Evolutionary conservation across 1,284 basidiomycete species (phyloP).

Genomic region (Apiotrichum sp.): DNA sequence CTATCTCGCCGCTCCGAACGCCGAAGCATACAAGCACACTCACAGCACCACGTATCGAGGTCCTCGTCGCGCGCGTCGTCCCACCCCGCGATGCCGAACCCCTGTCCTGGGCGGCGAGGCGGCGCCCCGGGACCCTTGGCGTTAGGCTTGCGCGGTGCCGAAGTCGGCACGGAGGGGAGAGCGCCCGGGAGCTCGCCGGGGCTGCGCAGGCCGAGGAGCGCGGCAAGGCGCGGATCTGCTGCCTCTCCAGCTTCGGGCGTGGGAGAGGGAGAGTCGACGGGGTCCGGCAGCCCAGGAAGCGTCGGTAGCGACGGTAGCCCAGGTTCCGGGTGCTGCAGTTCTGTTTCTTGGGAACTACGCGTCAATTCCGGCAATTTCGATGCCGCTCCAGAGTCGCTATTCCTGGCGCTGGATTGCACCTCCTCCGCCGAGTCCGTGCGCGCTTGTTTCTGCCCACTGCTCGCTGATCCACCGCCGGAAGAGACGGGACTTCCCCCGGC

Average conservation of each 20-base stretch:
- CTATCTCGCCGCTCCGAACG: neutral
- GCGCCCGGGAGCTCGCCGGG: slow-evolving; percentile 20
- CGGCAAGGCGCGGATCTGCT: slow-evolving; percentile 19
- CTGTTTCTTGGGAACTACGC: too few relatives aligned
- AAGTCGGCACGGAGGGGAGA: slow-evolving; percentile 16
- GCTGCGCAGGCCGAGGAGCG: slow-evolving; percentile 27
- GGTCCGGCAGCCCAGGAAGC: too few relatives aligned
- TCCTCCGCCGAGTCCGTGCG: too few relatives aligned
- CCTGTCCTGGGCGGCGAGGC: slow-evolving; percentile 19
- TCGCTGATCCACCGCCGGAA: too few relatives aligned
- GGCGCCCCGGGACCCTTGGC: slow-evolving; percentile 3
- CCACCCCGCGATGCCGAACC: slow-evolving; percentile 36
- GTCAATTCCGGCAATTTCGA: too few relatives aligned
- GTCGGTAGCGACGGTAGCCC: too few relatives aligned
- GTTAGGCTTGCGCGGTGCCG: slow-evolving; percentile 2
- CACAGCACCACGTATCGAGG: slow-evolving; percentile 43
- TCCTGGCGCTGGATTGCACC: too few relatives aligned
- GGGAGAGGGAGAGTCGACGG: neutral
- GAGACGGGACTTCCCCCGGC: too few relatives aligned
- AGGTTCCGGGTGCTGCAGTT: too few relatives aligned
- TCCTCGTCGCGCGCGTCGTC: slow-evolving; percentile 32
- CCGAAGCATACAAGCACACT: slow-evolving; percentile 6
- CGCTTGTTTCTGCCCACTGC: too few relatives aligned
- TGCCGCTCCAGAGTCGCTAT: too few relatives aligned
- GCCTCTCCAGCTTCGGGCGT: too few relatives aligned